phyloP scores from a whole-genome alignment of 352 stramenopile species.

The Globisporangium iwayamae region DNA sequence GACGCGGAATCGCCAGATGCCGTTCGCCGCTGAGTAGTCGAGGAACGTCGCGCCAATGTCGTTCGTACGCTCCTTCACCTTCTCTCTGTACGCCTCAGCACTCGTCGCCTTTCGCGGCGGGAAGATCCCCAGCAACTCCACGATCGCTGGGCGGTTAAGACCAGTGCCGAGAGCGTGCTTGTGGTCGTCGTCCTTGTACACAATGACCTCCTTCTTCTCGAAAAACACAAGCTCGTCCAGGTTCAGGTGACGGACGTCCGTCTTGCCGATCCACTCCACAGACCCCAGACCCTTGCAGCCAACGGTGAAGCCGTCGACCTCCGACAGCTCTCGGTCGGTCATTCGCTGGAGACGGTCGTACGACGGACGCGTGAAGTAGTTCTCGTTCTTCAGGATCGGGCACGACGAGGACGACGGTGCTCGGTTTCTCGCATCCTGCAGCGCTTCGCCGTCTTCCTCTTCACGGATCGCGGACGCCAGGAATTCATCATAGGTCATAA shows the following conservation, averaged over 20 bases:
- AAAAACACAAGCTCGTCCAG: constrained; percentile 79
- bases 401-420: constrained; percentile 37
- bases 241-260: constrained; percentile 74
- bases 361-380: constrained; percentile 78
- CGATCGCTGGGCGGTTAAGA: constrained; percentile 74
- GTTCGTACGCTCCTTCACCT: constrained; percentile 69
- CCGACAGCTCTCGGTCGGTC: constrained; percentile 58
- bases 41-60: constrained; percentile 79
- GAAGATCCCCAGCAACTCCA: constrained; percentile 78
- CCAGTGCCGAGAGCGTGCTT: constrained; percentile 73
- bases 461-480: constrained; percentile 59
- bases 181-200: constrained; percentile 81
- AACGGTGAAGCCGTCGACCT: constrained; percentile 76
- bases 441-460: constrained; percentile 31
- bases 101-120: constrained; percentile 56
- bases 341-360: constrained; percentile 70
- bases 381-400: constrained; percentile 63
- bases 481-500: constrained; percentile 83
- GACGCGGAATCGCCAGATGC: constrained; percentile 83
- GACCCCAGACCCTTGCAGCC: constrained; percentile 74
- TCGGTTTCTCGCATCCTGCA: constrained; percentile 10
- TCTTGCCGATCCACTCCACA: constrained; percentile 79
- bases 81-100: constrained; percentile 65
- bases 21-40: constrained; percentile 67
- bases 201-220: constrained; percentile 83